Conservation (phyloP, 2,329 filamentous ascomycete genomes). For the Fusarium sp. region DNA sequence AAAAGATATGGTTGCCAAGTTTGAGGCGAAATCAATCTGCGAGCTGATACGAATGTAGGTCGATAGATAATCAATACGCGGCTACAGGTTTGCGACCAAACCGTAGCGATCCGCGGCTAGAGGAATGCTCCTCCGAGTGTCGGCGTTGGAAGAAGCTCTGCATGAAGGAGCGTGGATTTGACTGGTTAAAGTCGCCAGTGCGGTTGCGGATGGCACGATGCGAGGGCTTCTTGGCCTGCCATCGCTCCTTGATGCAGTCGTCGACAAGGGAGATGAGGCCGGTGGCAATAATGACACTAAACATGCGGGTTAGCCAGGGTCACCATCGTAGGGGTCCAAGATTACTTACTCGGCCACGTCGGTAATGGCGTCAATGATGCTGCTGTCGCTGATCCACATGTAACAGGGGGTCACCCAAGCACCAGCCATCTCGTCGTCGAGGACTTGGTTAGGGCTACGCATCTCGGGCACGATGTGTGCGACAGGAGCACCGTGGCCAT, state of each 20-base stretch:
- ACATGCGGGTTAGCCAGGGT: conserved; percentile 38
- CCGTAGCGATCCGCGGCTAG: conserved; percentile 50
- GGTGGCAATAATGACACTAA: conserved; percentile 87
- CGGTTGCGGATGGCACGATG: conserved; percentile 44
- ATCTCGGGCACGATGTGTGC: conserved; percentile 89
- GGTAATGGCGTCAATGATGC: conserved; percentile 74
- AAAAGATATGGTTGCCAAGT: neutral
- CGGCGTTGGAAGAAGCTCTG: conserved; percentile 57
- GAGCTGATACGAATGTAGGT: neutral
- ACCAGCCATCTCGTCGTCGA: conserved; percentile 80
- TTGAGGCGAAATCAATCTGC: neutral
- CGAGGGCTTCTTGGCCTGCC: conserved; percentile 64
- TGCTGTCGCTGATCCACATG: conserved; percentile 87
- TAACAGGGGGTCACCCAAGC: conserved; percentile 92
- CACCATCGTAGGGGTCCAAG: neutral
- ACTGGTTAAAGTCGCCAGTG: conserved; percentile 35
- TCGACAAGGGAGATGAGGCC: conserved; percentile 90
- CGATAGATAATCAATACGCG: conserved; percentile 47
- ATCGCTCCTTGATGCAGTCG: conserved; percentile 86
- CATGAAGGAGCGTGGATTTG: conserved; percentile 50
- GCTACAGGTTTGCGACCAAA: conserved; percentile 50
- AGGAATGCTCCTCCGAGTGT: conserved; percentile 52
- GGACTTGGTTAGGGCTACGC: conserved; percentile 76
- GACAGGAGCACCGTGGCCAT: conserved; percentile 70
- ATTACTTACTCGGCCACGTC: conserved; percentile 86